Base-by-base conservation (phyloP, 2,329 filamentous ascomycete genomes). In the Cordyceps pruinosa region DNA sequence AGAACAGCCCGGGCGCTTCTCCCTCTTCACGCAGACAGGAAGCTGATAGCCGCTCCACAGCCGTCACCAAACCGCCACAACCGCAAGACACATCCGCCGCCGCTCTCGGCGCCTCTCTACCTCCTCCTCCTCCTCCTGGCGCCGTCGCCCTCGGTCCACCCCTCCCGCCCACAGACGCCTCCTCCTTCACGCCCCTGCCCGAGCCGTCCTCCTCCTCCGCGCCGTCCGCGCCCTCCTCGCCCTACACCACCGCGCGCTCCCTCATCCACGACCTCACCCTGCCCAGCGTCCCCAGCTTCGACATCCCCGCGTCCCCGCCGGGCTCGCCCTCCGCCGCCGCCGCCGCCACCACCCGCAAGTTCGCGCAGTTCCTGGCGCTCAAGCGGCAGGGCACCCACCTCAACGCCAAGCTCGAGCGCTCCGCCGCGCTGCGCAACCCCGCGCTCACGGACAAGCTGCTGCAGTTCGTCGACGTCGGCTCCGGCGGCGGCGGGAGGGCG, bases 381-480 rank as follows among this genome's bases (percentile, higher is more conserved):
- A 94, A 94, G 73, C 84, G 83, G 66, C 83, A 86, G 61, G 86
- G 86, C 5, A 77, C 85, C 17, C 89, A 94, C 71, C 93, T 93
- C 77, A 92, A 94, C 69, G 77, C 84, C 64, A 85, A 87, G 60
- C 75, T 94, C 9, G 82, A 87, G 35, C 78, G 79, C 58, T 88
- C 86, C 0, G 72, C 81, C 1, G 83, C 87, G 8, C 74, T 92
- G 58, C 81, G 82, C 52, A 93, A 93, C 66, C 89, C 89, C 2
- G 82, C 80, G 42, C 74, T 92, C 54, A 81, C 84, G 70, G 83
- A 87, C 61, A 90, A 89, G 71, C 75, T 93, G 56, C 78, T 90
- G 74, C 78, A 76, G 25, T 92, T 90, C 72, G 85, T 86, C 9
- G 74, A 70, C 23, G 64, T 77, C 4, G 12, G 49, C 21, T 10